Base-by-base conservation (phyloP, 768 basidiomycete genomes). In the Phylloporus scabripes region DNA sequence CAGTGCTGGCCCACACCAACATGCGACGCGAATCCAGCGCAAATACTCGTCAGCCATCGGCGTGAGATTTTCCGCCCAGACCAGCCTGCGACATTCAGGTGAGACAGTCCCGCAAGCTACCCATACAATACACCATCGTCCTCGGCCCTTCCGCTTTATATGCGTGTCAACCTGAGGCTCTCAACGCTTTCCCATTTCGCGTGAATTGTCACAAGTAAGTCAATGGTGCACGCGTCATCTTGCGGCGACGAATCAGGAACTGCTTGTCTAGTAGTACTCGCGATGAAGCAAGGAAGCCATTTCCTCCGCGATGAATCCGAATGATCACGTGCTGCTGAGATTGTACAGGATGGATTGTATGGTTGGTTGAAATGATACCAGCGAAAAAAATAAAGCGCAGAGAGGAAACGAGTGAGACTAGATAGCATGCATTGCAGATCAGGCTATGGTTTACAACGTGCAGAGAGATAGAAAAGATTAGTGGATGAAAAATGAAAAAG, bases 401-500 rank as follows among this genome's bases (percentile, higher is more conserved):
- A 36, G 33, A 34, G 10, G 17, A n/a, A 45, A 52, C 45, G 51
- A 54, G 51, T 28, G 53, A 47, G 56, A 36, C 29, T 51, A 56
- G 46, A 46, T 50, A 34, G 33, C 31, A 55, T 59, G 54, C 57
- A 66, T 61, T 59, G 55, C 52, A 45, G 57, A 50, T 59, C 40
- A 28, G 40, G 45, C 40, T 42, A 53, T 58, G 52, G 42, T 56
- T 58, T 64, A 65, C 62, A 64, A 42, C 34, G 62, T 62, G 60
- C 45, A 48, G 52, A 49, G 45, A 61, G 56, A 53, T 59, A 54
- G 48, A 47, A 31, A 46, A n/a, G 29, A 46, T 40, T 42, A 41
- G 43, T 52, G 17, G 21, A 14, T 4, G 31, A 40, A 43, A 31
- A 24, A 24, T 15, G 10, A 12, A 28, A 37, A 51, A 14, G 12